Evolutionary conservation across 1,139 yeast genomes (phyloP).

Genomic region (Geotrichum histeridarum): DNA sequence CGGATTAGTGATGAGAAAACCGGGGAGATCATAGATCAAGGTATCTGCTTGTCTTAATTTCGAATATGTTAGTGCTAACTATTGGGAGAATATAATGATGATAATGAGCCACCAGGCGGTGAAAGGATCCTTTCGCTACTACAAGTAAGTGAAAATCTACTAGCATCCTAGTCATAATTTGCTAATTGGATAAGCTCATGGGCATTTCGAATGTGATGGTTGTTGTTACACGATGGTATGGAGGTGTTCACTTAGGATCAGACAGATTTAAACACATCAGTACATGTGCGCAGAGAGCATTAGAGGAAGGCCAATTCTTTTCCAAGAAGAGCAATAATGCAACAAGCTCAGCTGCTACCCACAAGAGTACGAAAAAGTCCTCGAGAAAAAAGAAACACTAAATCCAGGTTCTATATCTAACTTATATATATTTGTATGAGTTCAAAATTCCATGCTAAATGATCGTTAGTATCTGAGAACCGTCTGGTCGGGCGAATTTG

Average conservation of each 20-base stretch:
- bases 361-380: neutral
- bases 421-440: constrained; percentile 69
- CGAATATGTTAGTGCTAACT: neutral
- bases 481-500: neutral
- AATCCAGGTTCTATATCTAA: no score
- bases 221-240: constrained; percentile 88
- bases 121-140: constrained; percentile 62
- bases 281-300: constrained; percentile 73
- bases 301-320: constrained; percentile 52
- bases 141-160: constrained; percentile 40
- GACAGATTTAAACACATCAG: constrained; percentile 80
- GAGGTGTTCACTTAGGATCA: constrained; percentile 83
- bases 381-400: neutral
- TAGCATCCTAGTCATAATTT: constrained; percentile 19
- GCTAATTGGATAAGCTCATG: constrained; percentile 30
- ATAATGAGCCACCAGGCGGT: constrained; percentile 94
- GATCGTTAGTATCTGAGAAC: neutral
- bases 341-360: neutral
- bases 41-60: neutral
- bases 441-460: constrained; percentile 66
- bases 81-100: constrained; percentile 44
- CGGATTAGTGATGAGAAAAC: constrained; percentile 43
- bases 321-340: constrained; percentile 7
- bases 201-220: constrained; percentile 76
- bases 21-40: constrained; percentile 19